Evolutionary conservation across 768 basidiomycete species (phyloP).

Genomic region (Rhodotorula kratochvilovae): DNA sequence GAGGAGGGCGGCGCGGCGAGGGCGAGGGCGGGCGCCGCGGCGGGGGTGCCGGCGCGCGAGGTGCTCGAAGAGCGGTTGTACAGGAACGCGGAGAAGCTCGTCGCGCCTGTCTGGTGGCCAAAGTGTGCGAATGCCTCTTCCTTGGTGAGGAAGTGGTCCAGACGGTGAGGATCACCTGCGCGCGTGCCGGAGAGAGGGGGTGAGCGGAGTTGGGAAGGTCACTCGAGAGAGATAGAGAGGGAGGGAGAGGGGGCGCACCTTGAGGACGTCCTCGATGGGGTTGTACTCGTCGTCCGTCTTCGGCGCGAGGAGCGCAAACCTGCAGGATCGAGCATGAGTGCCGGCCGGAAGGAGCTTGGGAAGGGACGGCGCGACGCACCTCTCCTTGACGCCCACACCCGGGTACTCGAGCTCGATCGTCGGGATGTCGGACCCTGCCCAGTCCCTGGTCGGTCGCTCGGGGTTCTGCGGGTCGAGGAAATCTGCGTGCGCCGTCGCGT

Average conservation of each 20-base stretch:
- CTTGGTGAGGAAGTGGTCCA: slow-evolving; percentile 40
- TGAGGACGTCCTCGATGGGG: slow-evolving; percentile 41
- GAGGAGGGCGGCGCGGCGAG: background rate
- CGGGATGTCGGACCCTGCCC: slow-evolving; percentile 29
- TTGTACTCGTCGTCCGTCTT: slow-evolving; percentile 40
- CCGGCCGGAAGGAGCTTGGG: too few relatives aligned
- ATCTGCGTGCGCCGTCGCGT: slow-evolving; percentile 9
- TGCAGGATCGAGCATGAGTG: background rate
- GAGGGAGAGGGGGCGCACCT: too few relatives aligned
- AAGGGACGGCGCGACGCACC: slow-evolving; percentile 2
- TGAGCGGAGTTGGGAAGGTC: background rate
- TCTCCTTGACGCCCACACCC: slow-evolving; percentile 22
- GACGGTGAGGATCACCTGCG: slow-evolving; percentile 34
- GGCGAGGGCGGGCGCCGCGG: background rate
- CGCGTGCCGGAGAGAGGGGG: rapidly evolving
- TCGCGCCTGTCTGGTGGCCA: slow-evolving; percentile 27
- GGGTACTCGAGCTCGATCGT: slow-evolving; percentile 37
- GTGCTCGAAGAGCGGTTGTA: slow-evolving; percentile 14
- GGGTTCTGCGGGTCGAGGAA: slow-evolving; percentile 26
- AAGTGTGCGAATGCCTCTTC: slow-evolving; percentile 36
- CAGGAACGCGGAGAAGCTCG: slow-evolving; percentile 32
- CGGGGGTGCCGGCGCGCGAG: slow-evolving; percentile 26
- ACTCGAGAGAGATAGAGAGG: too few relatives aligned
- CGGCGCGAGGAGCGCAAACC: slow-evolving; percentile 25
- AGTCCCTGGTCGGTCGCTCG: background rate